Percentiles rank a stretch among this genome's conserved stretches.
These are phyloP conservation scores for Ascoidea tarda DNA, from an alignment of 805 yeast genomes.

Conservation along the genomic window DNA sequence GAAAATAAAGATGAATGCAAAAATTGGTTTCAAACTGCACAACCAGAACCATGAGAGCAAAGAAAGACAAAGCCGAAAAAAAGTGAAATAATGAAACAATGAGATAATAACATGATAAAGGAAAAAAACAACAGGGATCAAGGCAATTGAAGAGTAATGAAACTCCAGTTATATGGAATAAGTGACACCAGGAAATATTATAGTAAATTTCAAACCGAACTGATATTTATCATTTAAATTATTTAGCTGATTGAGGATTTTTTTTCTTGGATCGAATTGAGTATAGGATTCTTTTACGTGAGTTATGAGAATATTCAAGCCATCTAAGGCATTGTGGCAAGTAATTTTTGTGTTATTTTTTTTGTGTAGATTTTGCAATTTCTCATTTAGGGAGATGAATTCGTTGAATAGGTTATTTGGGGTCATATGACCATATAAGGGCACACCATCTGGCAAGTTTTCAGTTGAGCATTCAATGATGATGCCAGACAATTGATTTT, in stretches of 20 bases:
- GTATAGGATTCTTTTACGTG: constrained; percentile 34
- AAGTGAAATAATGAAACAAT: not conserved
- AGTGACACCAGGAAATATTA: constrained; percentile 43
- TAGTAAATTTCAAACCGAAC: constrained; percentile 32
- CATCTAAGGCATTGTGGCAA: constrained; percentile 9
- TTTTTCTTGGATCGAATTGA: constrained; percentile 39
- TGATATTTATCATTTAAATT: constrained; percentile 20
- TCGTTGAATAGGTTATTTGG: constrained; percentile 52
- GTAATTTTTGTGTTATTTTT: not conserved
- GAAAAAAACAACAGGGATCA: not conserved
- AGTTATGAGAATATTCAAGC: constrained; percentile 24
- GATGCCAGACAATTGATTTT: constrained; percentile 33
- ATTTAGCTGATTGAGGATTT: constrained; percentile 35
- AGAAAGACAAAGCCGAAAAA: too few relatives aligned
- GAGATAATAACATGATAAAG: not conserved
- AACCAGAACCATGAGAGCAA: too few relatives aligned
- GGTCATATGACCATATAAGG: constrained; percentile 70
- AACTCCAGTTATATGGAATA: constrained; percentile 12
- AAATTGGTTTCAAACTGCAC: too few relatives aligned
- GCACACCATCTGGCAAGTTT: constrained; percentile 26
- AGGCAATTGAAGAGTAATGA: not conserved
- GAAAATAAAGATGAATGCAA: too few relatives aligned
- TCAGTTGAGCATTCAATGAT: constrained; percentile 68
- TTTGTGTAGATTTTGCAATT: not conserved
- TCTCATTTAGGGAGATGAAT: constrained; percentile 20